These are phyloP conservation scores for Phytopythium mirpurense DNA, from an alignment of 352 stramenopile species.

Conservation along the genomic window DNA sequence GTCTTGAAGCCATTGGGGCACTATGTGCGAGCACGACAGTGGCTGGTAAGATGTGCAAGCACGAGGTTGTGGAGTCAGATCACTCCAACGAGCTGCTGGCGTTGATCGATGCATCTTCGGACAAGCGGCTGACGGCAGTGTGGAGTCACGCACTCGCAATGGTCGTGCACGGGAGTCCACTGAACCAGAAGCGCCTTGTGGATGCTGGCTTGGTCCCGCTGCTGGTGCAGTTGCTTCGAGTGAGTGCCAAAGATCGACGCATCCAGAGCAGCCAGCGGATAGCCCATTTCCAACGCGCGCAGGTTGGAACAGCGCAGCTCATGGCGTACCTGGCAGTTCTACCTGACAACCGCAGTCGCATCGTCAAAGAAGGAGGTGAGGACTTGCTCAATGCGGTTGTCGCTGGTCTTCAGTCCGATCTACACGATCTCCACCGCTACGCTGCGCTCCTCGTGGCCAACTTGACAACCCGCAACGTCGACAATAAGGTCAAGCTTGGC, in stretches of 20 bases:
- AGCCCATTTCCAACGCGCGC: slow-evolving; percentile 13
- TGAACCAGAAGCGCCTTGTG: slow-evolving; percentile 46
- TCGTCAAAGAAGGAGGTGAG: slow-evolving; percentile 40
- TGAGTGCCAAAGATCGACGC: neutral
- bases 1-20: slow-evolving; percentile 41
- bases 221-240: slow-evolving; percentile 26
- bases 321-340: slow-evolving; percentile 41
- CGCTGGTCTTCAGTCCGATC: slow-evolving; percentile 37
- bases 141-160: slow-evolving; percentile 49
- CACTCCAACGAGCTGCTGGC: slow-evolving; percentile 29
- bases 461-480: slow-evolving; percentile 49
- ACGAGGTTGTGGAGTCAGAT: slow-evolving; percentile 53
- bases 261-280: neutral
- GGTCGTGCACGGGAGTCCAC: slow-evolving; percentile 25
- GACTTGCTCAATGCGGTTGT: slow-evolving; percentile 29
- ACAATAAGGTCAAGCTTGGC: slow-evolving; percentile 59
- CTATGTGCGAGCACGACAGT: slow-evolving; percentile 28
- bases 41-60: slow-evolving; percentile 40
- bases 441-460: slow-evolving; percentile 49
- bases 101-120: slow-evolving; percentile 16
- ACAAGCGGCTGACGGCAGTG: slow-evolving; percentile 29
- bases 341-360: slow-evolving; percentile 35
- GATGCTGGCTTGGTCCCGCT: slow-evolving; percentile 29
- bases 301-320: slow-evolving; percentile 26
- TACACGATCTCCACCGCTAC: slow-evolving; percentile 55